Evolutionary conservation across 2,329 filamentous ascomycete genomes (phyloP).

Genomic region (Teratosphaeria viscida): DNA sequence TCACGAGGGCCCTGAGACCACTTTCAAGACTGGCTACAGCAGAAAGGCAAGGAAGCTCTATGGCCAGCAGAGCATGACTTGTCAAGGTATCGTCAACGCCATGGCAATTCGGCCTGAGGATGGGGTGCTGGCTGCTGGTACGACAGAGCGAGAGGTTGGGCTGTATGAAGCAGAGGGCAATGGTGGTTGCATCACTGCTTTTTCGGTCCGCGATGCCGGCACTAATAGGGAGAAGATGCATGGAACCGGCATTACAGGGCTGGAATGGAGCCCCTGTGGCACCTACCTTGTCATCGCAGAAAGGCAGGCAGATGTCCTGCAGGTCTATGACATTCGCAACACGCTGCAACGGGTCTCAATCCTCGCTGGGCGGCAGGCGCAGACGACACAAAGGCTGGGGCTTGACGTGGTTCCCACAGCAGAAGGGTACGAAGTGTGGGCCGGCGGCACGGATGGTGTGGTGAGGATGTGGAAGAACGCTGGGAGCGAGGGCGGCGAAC

Average conservation of each 20-base stretch:
- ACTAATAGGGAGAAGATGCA: neutral
- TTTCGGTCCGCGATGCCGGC: slow-evolving; percentile 27
- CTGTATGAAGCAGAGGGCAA: slow-evolving; percentile 43
- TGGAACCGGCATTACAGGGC: slow-evolving; percentile 45
- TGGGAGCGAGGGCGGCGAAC: slow-evolving; percentile 29
- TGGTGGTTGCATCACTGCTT: slow-evolving; percentile 42
- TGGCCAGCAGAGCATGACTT: slow-evolving; percentile 32
- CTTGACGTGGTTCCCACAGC: slow-evolving; percentile 39
- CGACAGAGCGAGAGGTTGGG: slow-evolving; percentile 45
- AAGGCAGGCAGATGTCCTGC: slow-evolving; percentile 43
- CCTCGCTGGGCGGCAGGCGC: slow-evolving; percentile 32
- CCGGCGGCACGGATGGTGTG: slow-evolving; percentile 46
- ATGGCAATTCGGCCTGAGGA: slow-evolving; percentile 36
- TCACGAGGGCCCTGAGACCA: slow-evolving; percentile 36
- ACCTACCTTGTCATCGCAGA: slow-evolving; percentile 50
- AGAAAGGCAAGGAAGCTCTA: slow-evolving; percentile 28
- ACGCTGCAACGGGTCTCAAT: slow-evolving; percentile 41
- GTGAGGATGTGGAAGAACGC: slow-evolving; percentile 38
- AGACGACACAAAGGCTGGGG: slow-evolving; percentile 46
- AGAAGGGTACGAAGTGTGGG: slow-evolving; percentile 45
- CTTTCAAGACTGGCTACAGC: slow-evolving; percentile 26
- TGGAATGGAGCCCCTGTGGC: slow-evolving; percentile 49
- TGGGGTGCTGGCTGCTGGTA: slow-evolving; percentile 47
- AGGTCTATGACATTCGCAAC: slow-evolving; percentile 51
- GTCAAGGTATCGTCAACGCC: slow-evolving; percentile 47